These are phyloP conservation scores for Posidonia oceanica DNA, from an alignment of 116 monocot species.

Conservation along the genomic window DNA sequence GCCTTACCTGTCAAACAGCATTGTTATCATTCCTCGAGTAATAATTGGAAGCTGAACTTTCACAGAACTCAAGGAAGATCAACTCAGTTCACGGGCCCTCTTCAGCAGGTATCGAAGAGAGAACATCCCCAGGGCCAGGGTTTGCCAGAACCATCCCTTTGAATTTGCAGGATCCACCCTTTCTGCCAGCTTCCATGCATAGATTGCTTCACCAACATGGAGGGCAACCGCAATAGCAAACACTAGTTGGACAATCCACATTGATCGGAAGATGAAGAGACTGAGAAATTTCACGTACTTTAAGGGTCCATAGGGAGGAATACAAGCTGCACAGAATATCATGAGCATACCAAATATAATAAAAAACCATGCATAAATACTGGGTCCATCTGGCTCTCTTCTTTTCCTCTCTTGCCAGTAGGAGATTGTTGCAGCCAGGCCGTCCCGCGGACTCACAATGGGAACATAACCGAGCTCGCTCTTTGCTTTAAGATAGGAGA, in stretches of 20 bases:
- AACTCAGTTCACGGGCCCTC: slow-evolving; percentile 26
- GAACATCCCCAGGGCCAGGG: slow-evolving; percentile 43
- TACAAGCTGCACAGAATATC: slow-evolving; percentile 44
- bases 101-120: slow-evolving; percentile 63
- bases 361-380: slow-evolving; percentile 45
- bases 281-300: slow-evolving; percentile 13
- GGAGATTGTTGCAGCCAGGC: slow-evolving; percentile 63
- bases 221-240: slow-evolving; percentile 22
- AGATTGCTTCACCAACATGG: slow-evolving; percentile 68
- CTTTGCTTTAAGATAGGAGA: slow-evolving; percentile 75
- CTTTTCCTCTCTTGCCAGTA: slow-evolving; percentile 74
- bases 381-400: slow-evolving; percentile 60
- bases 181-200: slow-evolving; percentile 63
- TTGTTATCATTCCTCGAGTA: too few relatives aligned
- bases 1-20: too few relatives aligned
- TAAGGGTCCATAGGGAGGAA: slow-evolving; percentile 60
- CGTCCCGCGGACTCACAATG: slow-evolving; percentile 59
- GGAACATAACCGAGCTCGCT: slow-evolving; percentile 83
- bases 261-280: slow-evolving; percentile 54
- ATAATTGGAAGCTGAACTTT: neutral
- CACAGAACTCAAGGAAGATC: neutral
- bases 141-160: slow-evolving; percentile 90
- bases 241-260: slow-evolving; percentile 27
- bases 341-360: slow-evolving; percentile 36
- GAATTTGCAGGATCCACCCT: slow-evolving; percentile 63